A percentile compares a stretch with the other conserved stretches of the same genome.
These are phyloP conservation scores for Mortierella sp. DNA, from an alignment of 371 early-diverging fungal genomes.

Conservation along the genomic window DNA sequence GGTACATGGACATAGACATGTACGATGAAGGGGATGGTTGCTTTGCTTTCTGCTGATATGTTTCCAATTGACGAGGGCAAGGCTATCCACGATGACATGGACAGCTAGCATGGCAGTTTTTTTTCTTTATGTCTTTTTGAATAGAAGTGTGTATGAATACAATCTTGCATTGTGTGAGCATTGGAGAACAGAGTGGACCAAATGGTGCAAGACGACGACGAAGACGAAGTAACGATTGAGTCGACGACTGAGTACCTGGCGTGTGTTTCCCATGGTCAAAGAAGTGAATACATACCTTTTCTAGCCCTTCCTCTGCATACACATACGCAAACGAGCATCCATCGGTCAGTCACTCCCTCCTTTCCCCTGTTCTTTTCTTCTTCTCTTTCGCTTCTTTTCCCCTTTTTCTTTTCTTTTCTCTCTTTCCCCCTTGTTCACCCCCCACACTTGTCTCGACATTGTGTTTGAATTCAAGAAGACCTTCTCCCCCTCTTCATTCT, in stretches of 20 bases:
- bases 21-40: background rate
- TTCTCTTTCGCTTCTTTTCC: background rate
- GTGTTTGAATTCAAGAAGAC: conserved; percentile 54
- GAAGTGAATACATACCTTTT: background rate
- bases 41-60: background rate
- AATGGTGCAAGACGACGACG: background rate
- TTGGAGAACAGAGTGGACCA: background rate
- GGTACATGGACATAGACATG: background rate
- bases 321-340: too few species aligned
- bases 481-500: conserved; percentile 8
- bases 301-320: background rate
- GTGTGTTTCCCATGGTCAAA: background rate
- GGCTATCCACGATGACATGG: background rate
- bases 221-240: background rate
- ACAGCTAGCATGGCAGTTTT: conserved; percentile 5
- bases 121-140: background rate
- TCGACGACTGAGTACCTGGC: background rate
- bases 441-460: conserved; percentile 45
- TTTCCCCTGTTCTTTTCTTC: background rate
- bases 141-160: background rate
- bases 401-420: conserved; percentile 9
- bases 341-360: too few species aligned
- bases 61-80: conserved; percentile 10
- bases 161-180: conserved; percentile 2
- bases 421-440: conserved; percentile 27